Evolutionary conservation across 176 grass and related monocot genomes (phyloP).

Genomic region (Tuctoria greenei): DNA sequence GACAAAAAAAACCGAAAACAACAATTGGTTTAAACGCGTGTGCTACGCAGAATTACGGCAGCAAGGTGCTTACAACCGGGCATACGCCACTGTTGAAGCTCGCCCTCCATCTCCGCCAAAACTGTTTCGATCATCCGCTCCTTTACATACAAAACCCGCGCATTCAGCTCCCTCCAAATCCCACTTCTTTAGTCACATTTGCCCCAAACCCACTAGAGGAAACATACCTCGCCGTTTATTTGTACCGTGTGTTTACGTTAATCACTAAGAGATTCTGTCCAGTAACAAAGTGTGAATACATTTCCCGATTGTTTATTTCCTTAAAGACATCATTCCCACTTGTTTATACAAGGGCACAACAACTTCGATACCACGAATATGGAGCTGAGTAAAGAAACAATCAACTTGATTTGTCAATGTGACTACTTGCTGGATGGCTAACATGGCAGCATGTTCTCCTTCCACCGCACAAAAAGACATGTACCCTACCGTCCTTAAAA

Average conservation of each 20-base stretch:
- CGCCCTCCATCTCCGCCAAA: no score
- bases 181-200: no score
- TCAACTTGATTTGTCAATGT: conserved; percentile 17
- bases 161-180: no score
- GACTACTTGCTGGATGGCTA: conserved; percentile 34
- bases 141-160: no score
- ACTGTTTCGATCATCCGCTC: no score
- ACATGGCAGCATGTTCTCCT: conserved; percentile 46
- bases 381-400: conserved; percentile 3
- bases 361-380: background rate
- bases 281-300: background rate
- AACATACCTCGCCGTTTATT: background rate
- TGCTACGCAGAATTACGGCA: no score
- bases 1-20: no score
- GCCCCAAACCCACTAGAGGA: background rate
- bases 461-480: conserved; percentile 26
- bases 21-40: no score
- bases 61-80: no score
- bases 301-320: background rate
- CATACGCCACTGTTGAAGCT: no score
- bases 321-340: background rate
- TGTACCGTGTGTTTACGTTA: background rate
- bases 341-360: conserved; percentile 16
- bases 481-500: background rate
- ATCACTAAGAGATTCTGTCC: background rate